phyloP scores from a whole-genome alignment of 1,284 basidiomycete species.

The Malassezia nana region DNA sequence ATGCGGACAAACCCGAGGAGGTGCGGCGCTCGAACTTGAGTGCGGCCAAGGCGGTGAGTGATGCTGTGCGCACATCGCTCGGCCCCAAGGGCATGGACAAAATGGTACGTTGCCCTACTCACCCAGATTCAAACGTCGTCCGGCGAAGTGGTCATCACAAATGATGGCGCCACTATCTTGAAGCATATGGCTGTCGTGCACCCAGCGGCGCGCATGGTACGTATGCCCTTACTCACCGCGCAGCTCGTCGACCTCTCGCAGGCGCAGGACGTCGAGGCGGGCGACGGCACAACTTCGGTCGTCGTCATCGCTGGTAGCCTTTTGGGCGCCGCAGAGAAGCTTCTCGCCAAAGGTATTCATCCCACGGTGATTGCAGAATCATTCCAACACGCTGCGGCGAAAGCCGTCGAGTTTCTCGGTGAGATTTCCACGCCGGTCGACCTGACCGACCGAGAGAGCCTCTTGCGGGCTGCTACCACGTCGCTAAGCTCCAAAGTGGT shows the following conservation, averaged over 20 bases:
- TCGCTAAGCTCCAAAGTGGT: conserved; percentile 99
- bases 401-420: conserved; percentile 85
- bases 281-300: conserved; percentile 97
- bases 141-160: conserved; percentile 95
- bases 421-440: conserved; percentile 90
- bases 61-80: conserved; percentile 90
- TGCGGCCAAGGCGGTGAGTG: conserved; percentile 70
- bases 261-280: conserved; percentile 96
- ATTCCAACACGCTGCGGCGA: conserved; percentile 81
- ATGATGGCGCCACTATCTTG: conserved; percentile 96
- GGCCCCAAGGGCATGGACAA: conserved; percentile 99
- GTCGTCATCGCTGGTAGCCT: conserved; percentile 91
- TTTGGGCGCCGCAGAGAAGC: conserved; percentile 88
- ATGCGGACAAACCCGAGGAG: conserved; percentile 48
- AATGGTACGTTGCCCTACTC: conserved; percentile 56
- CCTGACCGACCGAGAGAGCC: conserved; percentile 71
- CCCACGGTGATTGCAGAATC: conserved; percentile 94
- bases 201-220: conserved; percentile 85
- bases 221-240: conserved; percentile 40
- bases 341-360: conserved; percentile 87
- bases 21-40: conserved; percentile 43
- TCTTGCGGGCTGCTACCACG: conserved; percentile 86
- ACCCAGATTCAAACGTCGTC: conserved; percentile 75
- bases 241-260: conserved; percentile 76
- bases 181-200: conserved; percentile 95